Conservation (phyloP, 805 yeast species). For the Myxozyma mucilagina region DNA sequence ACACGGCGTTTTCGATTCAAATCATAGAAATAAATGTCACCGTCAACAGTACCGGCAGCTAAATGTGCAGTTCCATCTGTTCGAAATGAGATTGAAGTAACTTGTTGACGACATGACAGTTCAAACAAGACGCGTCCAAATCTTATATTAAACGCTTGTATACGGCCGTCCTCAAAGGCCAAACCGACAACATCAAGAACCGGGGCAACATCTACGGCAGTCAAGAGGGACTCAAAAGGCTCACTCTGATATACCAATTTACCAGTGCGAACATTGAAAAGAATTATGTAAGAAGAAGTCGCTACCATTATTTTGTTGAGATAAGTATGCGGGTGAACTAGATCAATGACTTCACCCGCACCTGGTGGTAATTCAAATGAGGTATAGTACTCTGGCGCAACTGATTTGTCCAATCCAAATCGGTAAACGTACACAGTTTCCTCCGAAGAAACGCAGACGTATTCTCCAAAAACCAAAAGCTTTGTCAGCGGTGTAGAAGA, state of each 20-base stretch:
- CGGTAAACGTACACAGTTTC: slow-evolving; percentile 53
- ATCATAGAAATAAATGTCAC: slow-evolving; percentile 86
- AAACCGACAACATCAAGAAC: slow-evolving; percentile 80
- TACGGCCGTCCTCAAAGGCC: slow-evolving; percentile 69
- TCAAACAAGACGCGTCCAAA: slow-evolving; percentile 58
- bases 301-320: slow-evolving; percentile 80
- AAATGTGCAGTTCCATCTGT: slow-evolving; percentile 86
- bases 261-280: slow-evolving; percentile 77
- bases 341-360: slow-evolving; percentile 69
- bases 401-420: slow-evolving; percentile 42
- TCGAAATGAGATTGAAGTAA: slow-evolving; percentile 72
- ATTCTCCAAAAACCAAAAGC: slow-evolving; percentile 74
- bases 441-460: slow-evolving; percentile 57
- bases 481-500: slow-evolving; percentile 43
- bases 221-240: slow-evolving; percentile 52
- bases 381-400: slow-evolving; percentile 62
- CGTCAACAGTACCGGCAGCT: slow-evolving; percentile 73
- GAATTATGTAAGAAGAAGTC: slow-evolving; percentile 28
- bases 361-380: slow-evolving; percentile 57
- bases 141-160: slow-evolving; percentile 65
- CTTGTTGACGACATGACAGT: slow-evolving; percentile 44
- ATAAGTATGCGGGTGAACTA: slow-evolving; percentile 86
- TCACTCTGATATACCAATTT: slow-evolving; percentile 60
- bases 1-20: slow-evolving; percentile 69
- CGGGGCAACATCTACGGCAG: slow-evolving; percentile 80